Evolutionary conservation across 257 asterid genomes (phyloP), one percentile per base, ranked within the genome.

Genomic region (Cordia subcordata): DNA sequence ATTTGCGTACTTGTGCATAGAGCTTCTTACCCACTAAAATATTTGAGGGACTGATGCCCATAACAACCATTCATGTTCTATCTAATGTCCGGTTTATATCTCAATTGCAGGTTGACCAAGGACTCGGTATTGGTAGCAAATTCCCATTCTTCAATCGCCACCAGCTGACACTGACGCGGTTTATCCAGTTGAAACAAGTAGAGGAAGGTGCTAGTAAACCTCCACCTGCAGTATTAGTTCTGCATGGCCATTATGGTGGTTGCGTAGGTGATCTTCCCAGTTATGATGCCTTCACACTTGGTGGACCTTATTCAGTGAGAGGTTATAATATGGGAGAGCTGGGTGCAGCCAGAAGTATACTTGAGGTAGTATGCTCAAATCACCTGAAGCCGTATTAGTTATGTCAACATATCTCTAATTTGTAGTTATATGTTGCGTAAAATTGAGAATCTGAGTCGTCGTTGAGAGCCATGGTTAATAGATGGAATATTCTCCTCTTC

Each of bases 241-340:
- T 93, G 63, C 97, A 89, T 57, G 95, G 95, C 56, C 96, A 87
- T 75, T 93, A 89, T 58, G 96, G 97, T 64, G 96, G 96, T 16
- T 93, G 99, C 64, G 94, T 93, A 21, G 99, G 99, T 22, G 97
- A 93, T 73, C 97, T 93, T 77, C 95, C 99, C 27, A 89, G 96
- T 62, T 85, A 93, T 58, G 99, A 93, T 65, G 97, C 97, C 47
- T 93, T 93, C 64, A 82, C 96, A 27, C 79, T 93, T 58, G 99
- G 97, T n/a, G 99, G 99, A 20, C 99, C 97, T 51, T 85, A 93
- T 62, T 89, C 99, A 12, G 97, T 89, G 4, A 76, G 99, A 59
- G 97, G 99, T 54, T 93, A 93, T 72, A 89, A 85, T 75, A 85
- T 93, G 96, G 99, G 99, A 62, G 99, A 93, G 83, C 73, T 93